Percentiles rank a stretch among this genome's conserved stretches.
Conservation (phyloP, 345 rosid species). For the Eucalyptus regnans region DNA sequence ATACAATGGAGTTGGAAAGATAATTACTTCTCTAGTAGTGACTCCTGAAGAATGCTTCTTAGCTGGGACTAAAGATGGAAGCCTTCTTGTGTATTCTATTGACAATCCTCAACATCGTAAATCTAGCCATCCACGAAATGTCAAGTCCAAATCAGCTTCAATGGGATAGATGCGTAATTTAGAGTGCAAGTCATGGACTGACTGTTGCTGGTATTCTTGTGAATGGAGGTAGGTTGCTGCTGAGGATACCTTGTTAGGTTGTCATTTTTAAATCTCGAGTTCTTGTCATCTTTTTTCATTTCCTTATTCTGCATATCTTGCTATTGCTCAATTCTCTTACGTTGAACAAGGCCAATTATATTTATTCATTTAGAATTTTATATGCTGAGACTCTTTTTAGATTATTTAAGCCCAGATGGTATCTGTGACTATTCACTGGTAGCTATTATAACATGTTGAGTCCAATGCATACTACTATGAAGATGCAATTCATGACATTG, state of each 20-base stretch:
- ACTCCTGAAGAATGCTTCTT: conserved; percentile 90
- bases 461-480: neutral
- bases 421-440: neutral
- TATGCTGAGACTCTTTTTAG: neutral
- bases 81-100: conserved; percentile 81
- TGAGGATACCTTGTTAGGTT: neutral
- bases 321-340: neutral
- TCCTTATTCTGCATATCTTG: neutral
- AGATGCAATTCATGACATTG: neutral
- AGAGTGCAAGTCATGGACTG: neutral
- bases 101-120: conserved; percentile 71
- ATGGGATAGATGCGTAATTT: conserved; percentile 13
- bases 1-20: conserved; percentile 72
- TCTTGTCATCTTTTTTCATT: neutral
- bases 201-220: neutral
- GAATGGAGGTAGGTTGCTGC: neutral
- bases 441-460: neutral
- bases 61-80: conserved; percentile 95
- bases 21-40: conserved; percentile 65
- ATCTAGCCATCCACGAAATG: conserved; percentile 25
- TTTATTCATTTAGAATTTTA: neutral
- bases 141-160: conserved; percentile 32
- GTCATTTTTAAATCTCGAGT: neutral
- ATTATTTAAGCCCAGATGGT: neutral
- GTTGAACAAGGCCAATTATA: neutral